A percentile compares a stretch with the other conserved stretches of the same genome.
Evolutionary conservation across 2,329 filamentous ascomycete genomes (phyloP).

Genomic region (Diaporthe sp.): DNA sequence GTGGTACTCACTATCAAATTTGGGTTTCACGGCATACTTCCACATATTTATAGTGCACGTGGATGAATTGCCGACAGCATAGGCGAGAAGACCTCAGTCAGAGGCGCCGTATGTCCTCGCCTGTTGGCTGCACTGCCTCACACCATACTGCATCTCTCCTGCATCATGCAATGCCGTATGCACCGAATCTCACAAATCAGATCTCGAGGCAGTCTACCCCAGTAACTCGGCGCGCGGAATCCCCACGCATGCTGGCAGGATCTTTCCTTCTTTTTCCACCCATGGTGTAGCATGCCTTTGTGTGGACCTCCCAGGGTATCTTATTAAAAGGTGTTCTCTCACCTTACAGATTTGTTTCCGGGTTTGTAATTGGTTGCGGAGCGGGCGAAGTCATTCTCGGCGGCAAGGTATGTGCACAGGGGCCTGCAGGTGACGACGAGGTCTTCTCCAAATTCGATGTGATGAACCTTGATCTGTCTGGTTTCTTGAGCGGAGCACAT

Average conservation of each 20-base stretch:
- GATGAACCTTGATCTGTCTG: background rate
- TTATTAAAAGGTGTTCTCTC: background rate
- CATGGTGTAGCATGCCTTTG: background rate
- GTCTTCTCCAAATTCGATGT: background rate
- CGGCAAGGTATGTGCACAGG: background rate
- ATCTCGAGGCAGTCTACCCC: background rate
- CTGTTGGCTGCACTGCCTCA: conserved; percentile 2
- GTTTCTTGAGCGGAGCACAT: background rate
- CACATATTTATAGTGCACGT: background rate
- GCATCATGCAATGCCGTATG: background rate
- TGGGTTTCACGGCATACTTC: background rate
- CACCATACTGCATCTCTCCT: background rate
- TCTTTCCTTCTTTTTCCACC: background rate
- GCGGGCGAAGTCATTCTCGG: background rate
- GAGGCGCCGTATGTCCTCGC: background rate
- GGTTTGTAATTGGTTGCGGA: background rate
- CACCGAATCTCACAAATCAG: background rate
- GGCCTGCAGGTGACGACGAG: background rate
- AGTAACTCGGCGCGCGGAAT: background rate
- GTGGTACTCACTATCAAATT: background rate
- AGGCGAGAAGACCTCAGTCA: background rate
- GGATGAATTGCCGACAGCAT: background rate
- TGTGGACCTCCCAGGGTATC: background rate
- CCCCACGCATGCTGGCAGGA: background rate
- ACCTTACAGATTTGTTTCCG: background rate